Evolutionary conservation across 495 filamentous ascomycete genomes (phyloP).

Genomic region (Hamigera avellanea): DNA sequence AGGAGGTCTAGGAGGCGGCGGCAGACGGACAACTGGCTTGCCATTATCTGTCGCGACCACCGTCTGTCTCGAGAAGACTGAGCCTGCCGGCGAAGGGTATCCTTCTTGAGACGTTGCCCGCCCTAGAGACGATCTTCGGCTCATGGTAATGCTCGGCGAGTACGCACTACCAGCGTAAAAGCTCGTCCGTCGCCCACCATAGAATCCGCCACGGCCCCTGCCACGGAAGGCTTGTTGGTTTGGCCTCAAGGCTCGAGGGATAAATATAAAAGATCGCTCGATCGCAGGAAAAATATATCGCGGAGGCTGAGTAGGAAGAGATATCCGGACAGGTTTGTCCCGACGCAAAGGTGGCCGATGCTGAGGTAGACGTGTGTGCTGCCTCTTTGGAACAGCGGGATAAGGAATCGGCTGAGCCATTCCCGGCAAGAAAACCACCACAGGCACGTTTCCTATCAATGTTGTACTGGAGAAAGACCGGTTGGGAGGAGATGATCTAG

Average conservation of each 20-base stretch:
- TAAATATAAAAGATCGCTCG: conserved; percentile 95
- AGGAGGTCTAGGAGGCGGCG: conserved; percentile 45
- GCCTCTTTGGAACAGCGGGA: conserved; percentile 60
- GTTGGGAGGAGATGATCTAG: conserved; percentile 43
- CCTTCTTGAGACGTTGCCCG: conserved; percentile 61
- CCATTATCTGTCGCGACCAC: conserved; percentile 43
- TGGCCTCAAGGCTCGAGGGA: conserved; percentile 83
- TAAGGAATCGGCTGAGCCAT: conserved; percentile 63
- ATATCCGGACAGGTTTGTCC: conserved; percentile 94
- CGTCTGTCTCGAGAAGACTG: conserved; percentile 56
- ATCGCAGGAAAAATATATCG: conserved; percentile 83
- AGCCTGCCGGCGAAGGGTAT: conserved; percentile 66
- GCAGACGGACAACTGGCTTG: conserved; percentile 79
- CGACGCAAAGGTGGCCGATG: conserved; percentile 89
- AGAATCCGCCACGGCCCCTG: conserved; percentile 57
- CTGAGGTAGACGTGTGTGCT: conserved; percentile 87
- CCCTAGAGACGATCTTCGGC: conserved; percentile 80
- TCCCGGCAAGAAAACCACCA: conserved; percentile 66
- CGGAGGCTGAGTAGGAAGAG: conserved; percentile 63
- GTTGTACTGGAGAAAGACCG: conserved; percentile 56
- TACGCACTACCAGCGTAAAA: conserved; percentile 75
- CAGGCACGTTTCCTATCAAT: conserved; percentile 65
- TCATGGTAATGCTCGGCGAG: conserved; percentile 83
- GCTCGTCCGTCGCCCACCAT: conserved; percentile 61
- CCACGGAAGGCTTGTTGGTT: conserved; percentile 75